Conservation (phyloP, 805 yeast species). For the Suhomyces sp. region DNA sequence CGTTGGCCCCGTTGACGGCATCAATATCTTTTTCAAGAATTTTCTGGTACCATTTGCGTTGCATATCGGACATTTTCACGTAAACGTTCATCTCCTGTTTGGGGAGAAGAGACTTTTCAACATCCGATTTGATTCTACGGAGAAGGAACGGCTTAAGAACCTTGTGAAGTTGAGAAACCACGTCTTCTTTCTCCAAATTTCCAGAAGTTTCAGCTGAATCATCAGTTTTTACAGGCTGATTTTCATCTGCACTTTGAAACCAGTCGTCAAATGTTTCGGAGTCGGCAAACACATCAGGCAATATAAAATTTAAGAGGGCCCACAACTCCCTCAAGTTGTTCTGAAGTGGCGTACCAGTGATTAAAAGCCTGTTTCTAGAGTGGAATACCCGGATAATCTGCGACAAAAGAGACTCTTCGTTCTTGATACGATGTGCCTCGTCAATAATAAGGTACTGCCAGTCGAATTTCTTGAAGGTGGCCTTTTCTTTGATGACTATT, state of each 20-base stretch:
- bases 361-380: slow-evolving; percentile 64
- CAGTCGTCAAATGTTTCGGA: slow-evolving; percentile 72
- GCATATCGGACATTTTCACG: slow-evolving; percentile 77
- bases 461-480: slow-evolving; percentile 59
- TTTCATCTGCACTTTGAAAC: slow-evolving; percentile 42
- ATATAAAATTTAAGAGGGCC: slow-evolving; percentile 72
- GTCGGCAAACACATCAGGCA: slow-evolving; percentile 78
- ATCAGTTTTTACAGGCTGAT: slow-evolving; percentile 9
- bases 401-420: slow-evolving; percentile 68
- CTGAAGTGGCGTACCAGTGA: slow-evolving; percentile 82
- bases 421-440: slow-evolving; percentile 81
- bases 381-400: slow-evolving; percentile 73
- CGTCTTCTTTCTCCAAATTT: slow-evolving; percentile 37
- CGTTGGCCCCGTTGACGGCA: slow-evolving; percentile 80
- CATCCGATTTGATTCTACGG: slow-evolving; percentile 76
- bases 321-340: slow-evolving; percentile 77
- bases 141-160: slow-evolving; percentile 72
- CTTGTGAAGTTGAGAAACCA: slow-evolving; percentile 69
- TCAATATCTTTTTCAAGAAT: slow-evolving; percentile 76
- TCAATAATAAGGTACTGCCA: slow-evolving; percentile 80
- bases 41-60: slow-evolving; percentile 72
- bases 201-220: slow-evolving; percentile 15
- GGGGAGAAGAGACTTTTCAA: slow-evolving; percentile 74
- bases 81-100: slow-evolving; percentile 72
- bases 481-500: slow-evolving; percentile 71